Evolutionary conservation across 2,329 filamentous ascomycete genomes (phyloP), one percentile per base, ranked within the genome.

Genomic region (Emmonsia crescens): DNA sequence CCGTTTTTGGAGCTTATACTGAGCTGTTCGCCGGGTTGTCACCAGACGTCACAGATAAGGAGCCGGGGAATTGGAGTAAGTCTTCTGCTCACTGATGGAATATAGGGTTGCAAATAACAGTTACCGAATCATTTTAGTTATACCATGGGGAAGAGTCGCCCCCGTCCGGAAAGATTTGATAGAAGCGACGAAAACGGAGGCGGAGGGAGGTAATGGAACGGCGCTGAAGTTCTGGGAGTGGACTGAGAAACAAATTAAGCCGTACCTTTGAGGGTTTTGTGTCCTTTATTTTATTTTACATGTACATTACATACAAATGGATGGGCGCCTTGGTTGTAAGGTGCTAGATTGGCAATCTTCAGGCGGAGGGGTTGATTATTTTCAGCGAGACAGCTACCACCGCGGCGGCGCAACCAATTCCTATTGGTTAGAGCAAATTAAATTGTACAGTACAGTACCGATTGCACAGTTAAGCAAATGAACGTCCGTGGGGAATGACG

Each of bases 21-120:
- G 74, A 79, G 62, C 65, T 83, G 0, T 83, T 76, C 62, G 75
- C 79, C 0, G 79, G 73, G 0, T 69, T 80, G 46, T 78, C 78
- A 0, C 74, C 76, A 0, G 73, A 80, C 0, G 69, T 82, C 3
- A 78, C 73, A 0, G 46, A 73, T 1, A 76, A 76, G 40, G 73
- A 75, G 14, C 66, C 63, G 12, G 68, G 68, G 3, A 29, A 44
- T 44, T 57, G 55, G 55, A 57, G 55, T 57, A 52, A 51, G 31
- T 65, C 31, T 61, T 38, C 4, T 21, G n/a, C 21, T 9, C 19
- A 38, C 36, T 38, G 10, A 38, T 38, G 36, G 36, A 14, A 2
- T 38, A 10, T 46, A 46, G 19, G 19, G 19, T n/a, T 21, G 19
- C 6, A 19, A 46, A 21, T 31, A 46, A 40, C n/a, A 21, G 12